Conservation (phyloP, 345 rosid genomes). For the Punica granatum region DNA sequence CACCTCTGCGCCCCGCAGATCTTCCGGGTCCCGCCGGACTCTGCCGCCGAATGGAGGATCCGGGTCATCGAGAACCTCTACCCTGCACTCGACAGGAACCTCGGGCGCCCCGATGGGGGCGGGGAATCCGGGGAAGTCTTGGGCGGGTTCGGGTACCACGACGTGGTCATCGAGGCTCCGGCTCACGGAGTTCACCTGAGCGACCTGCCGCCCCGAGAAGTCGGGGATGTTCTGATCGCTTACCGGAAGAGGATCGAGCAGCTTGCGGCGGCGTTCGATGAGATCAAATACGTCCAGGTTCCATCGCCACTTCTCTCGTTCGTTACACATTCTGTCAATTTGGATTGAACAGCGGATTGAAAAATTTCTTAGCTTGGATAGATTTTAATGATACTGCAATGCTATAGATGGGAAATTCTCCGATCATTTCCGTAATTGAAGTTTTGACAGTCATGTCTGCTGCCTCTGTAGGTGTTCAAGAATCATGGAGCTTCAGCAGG, state of each 20-base stretch:
- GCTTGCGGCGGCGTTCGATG: slow-evolving; percentile 30
- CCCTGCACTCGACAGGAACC: slow-evolving; percentile 63
- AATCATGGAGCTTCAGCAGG: slow-evolving; percentile 92
- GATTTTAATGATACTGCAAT: not conserved
- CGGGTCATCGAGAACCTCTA: slow-evolving; percentile 84
- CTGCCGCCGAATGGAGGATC: slow-evolving; percentile 44
- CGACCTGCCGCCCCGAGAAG: slow-evolving; percentile 46
- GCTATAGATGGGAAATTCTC: not conserved
- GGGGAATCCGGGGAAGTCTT: slow-evolving; percentile 19
- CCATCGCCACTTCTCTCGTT: too few relatives aligned
- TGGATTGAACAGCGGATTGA: too few relatives aligned
- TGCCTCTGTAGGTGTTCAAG: slow-evolving; percentile 64
- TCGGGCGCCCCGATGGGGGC: slow-evolving; percentile 16
- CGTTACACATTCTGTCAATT: too few relatives aligned
- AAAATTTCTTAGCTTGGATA: too few relatives aligned
- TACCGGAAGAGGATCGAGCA: slow-evolving; percentile 70
- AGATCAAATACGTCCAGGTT: slow-evolving; percentile 71
- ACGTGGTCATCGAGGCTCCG: slow-evolving; percentile 80
- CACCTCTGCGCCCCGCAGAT: slow-evolving; percentile 79
- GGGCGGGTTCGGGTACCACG: slow-evolving; percentile 71
- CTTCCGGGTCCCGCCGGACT: slow-evolving; percentile 57
- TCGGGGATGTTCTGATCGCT: slow-evolving; percentile 57
- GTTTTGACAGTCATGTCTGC: not conserved
- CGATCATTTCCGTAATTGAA: not conserved
- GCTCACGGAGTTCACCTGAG: slow-evolving; percentile 54